Evolutionary conservation across 2,329 filamentous ascomycete genomes (phyloP).

Genomic region (Trichoderma cornu-damae): DNA sequence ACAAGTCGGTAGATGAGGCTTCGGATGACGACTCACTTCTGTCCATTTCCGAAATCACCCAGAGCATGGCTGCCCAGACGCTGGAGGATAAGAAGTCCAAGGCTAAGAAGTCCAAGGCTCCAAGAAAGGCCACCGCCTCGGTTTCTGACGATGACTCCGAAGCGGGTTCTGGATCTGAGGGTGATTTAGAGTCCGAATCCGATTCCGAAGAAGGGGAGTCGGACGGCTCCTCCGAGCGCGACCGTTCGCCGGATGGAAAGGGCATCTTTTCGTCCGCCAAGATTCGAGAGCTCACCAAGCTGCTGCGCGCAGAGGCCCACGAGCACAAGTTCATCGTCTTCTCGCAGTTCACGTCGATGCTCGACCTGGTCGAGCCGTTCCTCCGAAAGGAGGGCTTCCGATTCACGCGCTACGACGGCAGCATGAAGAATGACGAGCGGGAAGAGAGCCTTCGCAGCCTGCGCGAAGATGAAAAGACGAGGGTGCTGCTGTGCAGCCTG

Average conservation of each 20-base stretch:
- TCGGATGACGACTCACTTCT: constrained; percentile 31
- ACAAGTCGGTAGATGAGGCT: constrained; percentile 25
- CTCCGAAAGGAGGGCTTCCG: constrained; percentile 66
- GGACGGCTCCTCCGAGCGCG: constrained; percentile 40
- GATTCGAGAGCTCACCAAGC: constrained; percentile 76
- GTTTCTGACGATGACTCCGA: constrained; percentile 33
- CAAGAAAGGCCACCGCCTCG: not conserved
- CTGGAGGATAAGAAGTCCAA: constrained; percentile 28
- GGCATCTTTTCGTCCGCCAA: constrained; percentile 74
- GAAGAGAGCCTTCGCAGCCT: constrained; percentile 79
- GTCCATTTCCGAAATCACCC: constrained; percentile 35
- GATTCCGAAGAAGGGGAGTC: constrained; percentile 32
- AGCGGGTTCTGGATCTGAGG: constrained; percentile 22
- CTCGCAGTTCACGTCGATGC: constrained; percentile 97
- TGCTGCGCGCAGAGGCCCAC: constrained; percentile 70
- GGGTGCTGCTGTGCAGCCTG: constrained; percentile 85
- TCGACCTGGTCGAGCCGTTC: constrained; percentile 93
- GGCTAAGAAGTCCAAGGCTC: not conserved
- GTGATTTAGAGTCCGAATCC: constrained; percentile 26
- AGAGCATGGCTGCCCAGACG: constrained; percentile 36
- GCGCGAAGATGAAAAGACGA: constrained; percentile 66
- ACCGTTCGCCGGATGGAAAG: constrained; percentile 35
- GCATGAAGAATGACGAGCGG: constrained; percentile 88
- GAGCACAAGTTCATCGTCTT: constrained; percentile 98
- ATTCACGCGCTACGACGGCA: constrained; percentile 88